Base-by-base conservation (phyloP, 306 rosid species). In the Rosa rugosa region DNA sequence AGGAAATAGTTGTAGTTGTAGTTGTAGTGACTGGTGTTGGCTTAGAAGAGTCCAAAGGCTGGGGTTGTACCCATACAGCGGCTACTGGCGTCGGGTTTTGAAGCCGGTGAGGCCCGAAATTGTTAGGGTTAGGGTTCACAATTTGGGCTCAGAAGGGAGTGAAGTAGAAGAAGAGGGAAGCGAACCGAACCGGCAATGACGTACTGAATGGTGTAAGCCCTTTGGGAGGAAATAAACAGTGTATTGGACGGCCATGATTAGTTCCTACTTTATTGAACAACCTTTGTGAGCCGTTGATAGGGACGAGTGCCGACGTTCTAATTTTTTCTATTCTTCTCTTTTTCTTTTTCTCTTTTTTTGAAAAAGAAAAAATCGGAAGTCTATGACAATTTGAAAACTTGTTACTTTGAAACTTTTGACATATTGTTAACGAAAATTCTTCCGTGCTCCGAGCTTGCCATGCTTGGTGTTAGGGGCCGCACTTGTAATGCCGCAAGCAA, bases 211-310 rank as follows among this genome's bases (percentile, higher is more conserved):
- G 40, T 20, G 75, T 66, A 67, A 75, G 75, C 85, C 83, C 85
- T 81, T 81, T 70, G 46, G 0, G 42, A 53, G 31, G 6, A 6
- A 64, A 7, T 57, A 2, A 22, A 0, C 68, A 34, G 7, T 0
- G 20, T 20, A 77, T 59, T 68, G 18, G 75, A 81, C 72, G 85
- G 83, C 9, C 53, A 4, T 4, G 47, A 78, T 63, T 64, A 34
- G 63, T 74, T 70, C 83, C 80, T 31, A 49, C 16, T 46, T 69
- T 45, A 22, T 23, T 34, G n/a, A 73, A 54, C 20, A 78, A 69
- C 2, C 27, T 11, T 34, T 23, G 14, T 45, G 20, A 53, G 36
- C 82, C 80, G 85, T 9, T 6, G 78, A 73, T 68, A 53, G 8
- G 41, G 27, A 27, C 8, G 45, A n/a, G 47, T 54, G 76, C 72